phyloP scores from a whole-genome alignment of 192 early-diverging fungal species.

The Oehlia diaphana region DNA sequence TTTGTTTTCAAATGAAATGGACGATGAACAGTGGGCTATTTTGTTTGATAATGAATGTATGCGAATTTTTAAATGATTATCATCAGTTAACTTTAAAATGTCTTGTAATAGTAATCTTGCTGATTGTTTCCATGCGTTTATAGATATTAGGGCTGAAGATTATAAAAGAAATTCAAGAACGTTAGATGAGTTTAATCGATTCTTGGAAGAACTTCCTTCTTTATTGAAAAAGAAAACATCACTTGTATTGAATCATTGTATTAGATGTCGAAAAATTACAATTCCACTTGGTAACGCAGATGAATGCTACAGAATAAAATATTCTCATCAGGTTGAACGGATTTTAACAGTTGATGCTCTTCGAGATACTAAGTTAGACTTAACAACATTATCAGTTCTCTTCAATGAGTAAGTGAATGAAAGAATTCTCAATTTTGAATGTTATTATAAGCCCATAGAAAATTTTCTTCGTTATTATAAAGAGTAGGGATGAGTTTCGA shows the following conservation, averaged over 20 bases:
- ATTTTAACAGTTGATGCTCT: background rate
- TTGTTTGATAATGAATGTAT: background rate
- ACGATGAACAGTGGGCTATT: background rate
- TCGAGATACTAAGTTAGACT: background rate
- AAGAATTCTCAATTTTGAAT: too few relatives aligned
- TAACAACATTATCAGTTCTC: background rate
- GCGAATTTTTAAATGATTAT: background rate
- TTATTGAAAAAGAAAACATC: background rate
- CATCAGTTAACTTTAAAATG: background rate
- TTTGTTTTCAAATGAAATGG: background rate
- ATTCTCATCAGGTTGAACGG: constrained; percentile 2
- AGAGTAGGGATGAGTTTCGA: background rate
- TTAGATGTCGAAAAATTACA: background rate
- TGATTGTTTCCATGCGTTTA: background rate
- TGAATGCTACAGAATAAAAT: background rate
- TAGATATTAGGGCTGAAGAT: constrained; percentile 14
- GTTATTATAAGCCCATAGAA: background rate
- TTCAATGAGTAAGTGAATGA: constrained; percentile 1
- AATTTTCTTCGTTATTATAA: background rate
- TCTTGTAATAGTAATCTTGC: background rate
- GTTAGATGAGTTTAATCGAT: background rate
- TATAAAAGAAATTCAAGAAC: background rate
- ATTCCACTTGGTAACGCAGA: background rate
- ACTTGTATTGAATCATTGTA: background rate
- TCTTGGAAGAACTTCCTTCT: constrained; percentile 8